Evolutionary conservation across 768 basidiomycete genomes (phyloP), one percentile per base, ranked within the genome.

Genomic region (Phylloporus arenicola): DNA sequence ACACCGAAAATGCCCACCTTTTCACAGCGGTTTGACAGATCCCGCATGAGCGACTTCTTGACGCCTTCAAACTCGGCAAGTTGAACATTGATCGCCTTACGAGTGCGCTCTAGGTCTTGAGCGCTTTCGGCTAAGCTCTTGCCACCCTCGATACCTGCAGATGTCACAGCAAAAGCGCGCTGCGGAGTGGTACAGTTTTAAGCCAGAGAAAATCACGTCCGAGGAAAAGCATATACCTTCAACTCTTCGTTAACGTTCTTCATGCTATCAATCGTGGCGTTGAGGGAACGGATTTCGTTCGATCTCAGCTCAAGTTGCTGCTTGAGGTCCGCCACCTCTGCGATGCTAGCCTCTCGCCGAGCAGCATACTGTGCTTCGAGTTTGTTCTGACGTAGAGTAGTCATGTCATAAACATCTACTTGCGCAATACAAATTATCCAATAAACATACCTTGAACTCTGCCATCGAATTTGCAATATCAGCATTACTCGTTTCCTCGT

Each of bases 21-120:
- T 77, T 99, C 96, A 68, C 96, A 99, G 25, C 96, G 93, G 69
- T 99, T 97, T 74, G 97, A 95, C 60, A 99, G 72, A 75, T 99
- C 96, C 33, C 92, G 86, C 90, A 99, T 96, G 55, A 99, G 81
- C 43, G 90, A 95, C 75, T 96, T 95, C 80, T 98, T 98, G 59
- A 96, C 93, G 17, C 90, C 88, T 65, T 99, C 96, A 68, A 99
- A 99, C 65, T 99, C 96, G 52, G 94, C 91, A 52, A 95, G 83
- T 64, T 98, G 95, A n/a, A 93, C 88, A 55, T 92, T 95, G 72
- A 96, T 93, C 12, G 91, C 90, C 72, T 96, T 97, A 58, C 96
- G 83, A 40, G 91, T 92, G 50, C 95, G 81, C 71, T 99, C 96
- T 57, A 97, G 82, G 71, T 99, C 96, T 71, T 93, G 89, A 3